Evolutionary conservation across 2,329 filamentous ascomycete species (phyloP), one percentile per base, ranked within the genome.

Genomic region (Blastomyces silverae): DNA sequence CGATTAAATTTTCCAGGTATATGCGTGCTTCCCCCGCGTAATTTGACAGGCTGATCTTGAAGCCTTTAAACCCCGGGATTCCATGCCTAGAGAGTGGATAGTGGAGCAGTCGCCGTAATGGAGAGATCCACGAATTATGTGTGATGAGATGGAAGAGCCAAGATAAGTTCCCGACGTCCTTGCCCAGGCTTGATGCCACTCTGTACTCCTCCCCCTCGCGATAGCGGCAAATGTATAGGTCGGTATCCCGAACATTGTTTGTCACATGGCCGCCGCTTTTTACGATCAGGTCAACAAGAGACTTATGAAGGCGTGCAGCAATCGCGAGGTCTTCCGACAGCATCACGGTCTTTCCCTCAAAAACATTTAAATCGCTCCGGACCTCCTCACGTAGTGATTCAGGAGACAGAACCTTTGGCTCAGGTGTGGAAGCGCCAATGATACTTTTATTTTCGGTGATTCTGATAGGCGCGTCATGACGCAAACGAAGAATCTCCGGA

Each of bases 131-230:
- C 67, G 87, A 82, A 73, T 96, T 92, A 70, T 89, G 86, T 2
- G 91, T 91, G 73, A 97, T 95, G 63, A 99, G 81, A 75, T 93
- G 88, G 75, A 94, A 97, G 15, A 99, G 82, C 94, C 94, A 99
- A 0, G 92, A 87, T 28, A 99, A 80, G 73, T 95, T 99, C 20
- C 92, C 94, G 15, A 99, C 90, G 53, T 92, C 87, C 71, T 93
- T 96, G 64, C 87, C 86, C 15, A 83, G 81, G 70, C 89, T 87
- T 0, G 91, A 89, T 4, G 94, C 93, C 53, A 82, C 80, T 34
- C 90, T 75, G 73, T 96, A 99, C 63, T 94, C 84, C 10, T 83
- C 76, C 0, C 92, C 92, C 37, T 93, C 89, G 50, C 94, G 89
- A 74, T 89, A 97, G 63, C 91, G 89, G 74, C 93, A 95, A 60